phyloP scores from a whole-genome alignment of 371 early-diverging fungal species.

The Capniomyces stellatus region DNA sequence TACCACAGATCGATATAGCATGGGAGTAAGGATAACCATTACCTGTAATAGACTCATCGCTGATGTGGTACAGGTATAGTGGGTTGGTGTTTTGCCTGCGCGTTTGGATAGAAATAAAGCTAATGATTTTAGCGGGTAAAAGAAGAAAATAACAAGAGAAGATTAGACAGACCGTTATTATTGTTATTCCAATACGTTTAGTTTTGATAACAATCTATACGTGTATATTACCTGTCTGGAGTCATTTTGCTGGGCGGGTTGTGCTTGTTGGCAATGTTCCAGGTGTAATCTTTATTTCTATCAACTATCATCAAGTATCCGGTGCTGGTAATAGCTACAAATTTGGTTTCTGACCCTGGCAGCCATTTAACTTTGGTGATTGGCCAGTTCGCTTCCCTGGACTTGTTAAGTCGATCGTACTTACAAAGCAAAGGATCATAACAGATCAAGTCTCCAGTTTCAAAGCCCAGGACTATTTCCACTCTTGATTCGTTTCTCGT shows the following conservation, averaged over 20 bases:
- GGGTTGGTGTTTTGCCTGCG: conserved; percentile 47
- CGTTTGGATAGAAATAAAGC: conserved; percentile 33
- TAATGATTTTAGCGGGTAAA: no score
- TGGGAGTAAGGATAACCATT: conserved; percentile 6
- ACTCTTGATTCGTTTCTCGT: conserved; percentile 43
- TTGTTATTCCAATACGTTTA: no score
- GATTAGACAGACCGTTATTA: no score
- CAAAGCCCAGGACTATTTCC: conserved; percentile 66
- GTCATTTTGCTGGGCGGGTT: conserved; percentile 6
- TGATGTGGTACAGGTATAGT: conserved; percentile 50
- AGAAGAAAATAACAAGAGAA: no score
- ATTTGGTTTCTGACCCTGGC: conserved; percentile 67
- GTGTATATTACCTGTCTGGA: neutral
- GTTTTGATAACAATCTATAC: no score
- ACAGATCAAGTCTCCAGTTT: conserved; percentile 73
- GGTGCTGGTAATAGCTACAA: conserved; percentile 60
- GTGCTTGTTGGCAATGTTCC: conserved; percentile 20
- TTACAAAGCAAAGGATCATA: conserved; percentile 62
- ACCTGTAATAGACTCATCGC: conserved; percentile 44
- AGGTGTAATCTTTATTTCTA: conserved; percentile 68
- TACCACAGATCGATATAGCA: no score
- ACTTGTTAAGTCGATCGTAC: conserved; percentile 51
- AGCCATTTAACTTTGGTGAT: conserved; percentile 72
- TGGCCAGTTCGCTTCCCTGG: conserved; percentile 34
- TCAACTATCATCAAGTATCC: conserved; percentile 67